Evolutionary conservation across 2,329 filamentous ascomycete species (phyloP).

Genomic region (Nemania bipapillata): DNA sequence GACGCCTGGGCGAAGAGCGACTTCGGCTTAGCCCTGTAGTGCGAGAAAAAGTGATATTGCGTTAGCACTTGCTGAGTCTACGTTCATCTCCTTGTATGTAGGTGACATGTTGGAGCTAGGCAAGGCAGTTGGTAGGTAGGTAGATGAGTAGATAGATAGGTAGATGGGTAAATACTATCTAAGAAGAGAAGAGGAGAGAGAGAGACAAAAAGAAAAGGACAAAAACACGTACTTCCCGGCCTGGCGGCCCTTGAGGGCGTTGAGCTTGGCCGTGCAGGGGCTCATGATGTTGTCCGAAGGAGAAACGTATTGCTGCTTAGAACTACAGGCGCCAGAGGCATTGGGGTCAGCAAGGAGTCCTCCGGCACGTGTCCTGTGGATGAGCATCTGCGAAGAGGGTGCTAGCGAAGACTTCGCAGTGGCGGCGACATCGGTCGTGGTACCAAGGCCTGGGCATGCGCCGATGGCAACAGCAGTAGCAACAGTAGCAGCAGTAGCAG

Average conservation of each 20-base stretch:
- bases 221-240: slow-evolving; percentile 74
- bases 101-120: too few relatives aligned
- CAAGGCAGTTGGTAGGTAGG: not conserved
- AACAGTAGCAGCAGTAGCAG: not conserved
- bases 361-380: slow-evolving; percentile 38
- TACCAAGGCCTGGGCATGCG: slow-evolving; percentile 33
- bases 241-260: slow-evolving; percentile 81
- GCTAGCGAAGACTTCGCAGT: slow-evolving; percentile 35
- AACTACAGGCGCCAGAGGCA: slow-evolving; percentile 46
- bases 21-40: slow-evolving; percentile 69
- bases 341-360: slow-evolving; percentile 45
- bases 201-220: not conserved
- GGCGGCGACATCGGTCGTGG: slow-evolving; percentile 28
- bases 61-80: not conserved
- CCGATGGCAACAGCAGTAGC: slow-evolving; percentile 6
- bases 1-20: slow-evolving; percentile 74
- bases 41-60: slow-evolving; percentile 24
- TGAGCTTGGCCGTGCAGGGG: slow-evolving; percentile 84
- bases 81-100: not conserved
- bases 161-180: too few relatives aligned
- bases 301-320: slow-evolving; percentile 73
- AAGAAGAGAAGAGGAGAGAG: not conserved
- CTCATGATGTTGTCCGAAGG: slow-evolving; percentile 92
- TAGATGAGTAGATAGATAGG: not conserved
- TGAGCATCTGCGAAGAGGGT: slow-evolving; percentile 27